Percentiles rank a stretch among this genome's conserved stretches.
Evolutionary conservation across 2,329 filamentous ascomycete species (phyloP).

Genomic region (Juglanconis juglandina): DNA sequence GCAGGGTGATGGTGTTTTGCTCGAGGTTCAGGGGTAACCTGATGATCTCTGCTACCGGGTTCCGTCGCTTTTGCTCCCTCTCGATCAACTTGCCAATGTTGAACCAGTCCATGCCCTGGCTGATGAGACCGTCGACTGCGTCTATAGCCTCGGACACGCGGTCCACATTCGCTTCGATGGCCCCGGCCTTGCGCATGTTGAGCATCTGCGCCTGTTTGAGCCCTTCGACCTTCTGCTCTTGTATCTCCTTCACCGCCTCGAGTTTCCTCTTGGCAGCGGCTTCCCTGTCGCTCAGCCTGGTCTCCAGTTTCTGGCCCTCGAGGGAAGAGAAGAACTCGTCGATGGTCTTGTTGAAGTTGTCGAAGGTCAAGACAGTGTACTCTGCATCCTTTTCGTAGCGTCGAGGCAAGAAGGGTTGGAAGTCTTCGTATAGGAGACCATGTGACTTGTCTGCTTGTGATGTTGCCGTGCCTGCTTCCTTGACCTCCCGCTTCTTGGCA

Average conservation of each 20-base stretch:
- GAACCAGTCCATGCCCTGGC: constrained; percentile 96
- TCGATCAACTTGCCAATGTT: constrained; percentile 87
- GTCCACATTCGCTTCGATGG: constrained; percentile 86
- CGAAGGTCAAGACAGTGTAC: constrained; percentile 69
- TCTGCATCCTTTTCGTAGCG: constrained; percentile 70
- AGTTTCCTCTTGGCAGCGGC: constrained; percentile 78
- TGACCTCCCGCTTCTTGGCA: constrained; percentile 55
- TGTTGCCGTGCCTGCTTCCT: constrained; percentile 22
- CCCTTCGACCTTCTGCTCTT: constrained; percentile 78
- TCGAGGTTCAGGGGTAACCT: constrained; percentile 81
- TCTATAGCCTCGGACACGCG: constrained; percentile 89
- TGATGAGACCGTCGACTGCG: constrained; percentile 86
- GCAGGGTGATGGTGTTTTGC: constrained; percentile 82
- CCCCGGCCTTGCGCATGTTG: constrained; percentile 83
- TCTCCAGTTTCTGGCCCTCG: constrained; percentile 89
- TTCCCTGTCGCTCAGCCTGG: constrained; percentile 76
- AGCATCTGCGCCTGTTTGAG: constrained; percentile 77
- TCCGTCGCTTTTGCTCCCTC: constrained; percentile 74
- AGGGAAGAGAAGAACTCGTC: constrained; percentile 97
- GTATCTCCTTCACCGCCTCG: constrained; percentile 78
- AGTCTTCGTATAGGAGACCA: constrained; percentile 80
- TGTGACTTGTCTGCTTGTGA: constrained; percentile 36
- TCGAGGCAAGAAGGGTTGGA: constrained; percentile 83
- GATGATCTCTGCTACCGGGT: constrained; percentile 83
- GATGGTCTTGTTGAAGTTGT: constrained; percentile 87